phyloP scores from a whole-genome alignment of 257 asterid species.

The Verbena officinalis region DNA sequence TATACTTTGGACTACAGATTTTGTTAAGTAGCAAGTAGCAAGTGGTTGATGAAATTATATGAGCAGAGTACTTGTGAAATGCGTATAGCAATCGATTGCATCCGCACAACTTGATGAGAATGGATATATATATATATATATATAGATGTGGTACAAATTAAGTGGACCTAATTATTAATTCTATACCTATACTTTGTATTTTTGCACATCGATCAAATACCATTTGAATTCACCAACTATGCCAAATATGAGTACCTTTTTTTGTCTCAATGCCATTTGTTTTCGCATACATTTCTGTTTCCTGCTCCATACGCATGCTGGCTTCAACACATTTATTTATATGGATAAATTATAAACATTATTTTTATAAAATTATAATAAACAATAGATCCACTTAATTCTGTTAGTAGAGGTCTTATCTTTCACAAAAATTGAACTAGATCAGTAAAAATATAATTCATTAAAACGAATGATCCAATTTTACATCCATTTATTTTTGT shows the following conservation, averaged over 20 bases:
- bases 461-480: too few species aligned
- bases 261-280: neutral
- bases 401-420: too few species aligned
- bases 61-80: slow-evolving; percentile 1
- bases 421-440: too few species aligned
- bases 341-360: too few species aligned
- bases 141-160: slow-evolving; percentile 9
- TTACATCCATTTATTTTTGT: too few species aligned
- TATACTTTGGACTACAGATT: neutral
- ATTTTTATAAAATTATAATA: too few species aligned
- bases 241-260: neutral
- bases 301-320: neutral
- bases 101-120: slow-evolving; percentile 17
- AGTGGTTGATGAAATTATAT: slow-evolving; percentile 19
- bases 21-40: too few species aligned
- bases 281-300: neutral
- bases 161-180: slow-evolving; percentile 18
- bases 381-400: too few species aligned
- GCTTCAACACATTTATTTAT: too few species aligned
- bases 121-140: too few species aligned
- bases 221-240: slow-evolving; percentile 4
- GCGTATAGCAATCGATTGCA: slow-evolving; percentile 20
- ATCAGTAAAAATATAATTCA: too few species aligned
- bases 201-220: slow-evolving; percentile 6
- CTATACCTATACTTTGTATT: neutral